A percentile compares a stretch with the other conserved stretches of the same genome.
These are phyloP conservation scores for Elaeagnus macrophylla DNA, from an alignment of 306 rosid species.

Conservation along the genomic window DNA sequence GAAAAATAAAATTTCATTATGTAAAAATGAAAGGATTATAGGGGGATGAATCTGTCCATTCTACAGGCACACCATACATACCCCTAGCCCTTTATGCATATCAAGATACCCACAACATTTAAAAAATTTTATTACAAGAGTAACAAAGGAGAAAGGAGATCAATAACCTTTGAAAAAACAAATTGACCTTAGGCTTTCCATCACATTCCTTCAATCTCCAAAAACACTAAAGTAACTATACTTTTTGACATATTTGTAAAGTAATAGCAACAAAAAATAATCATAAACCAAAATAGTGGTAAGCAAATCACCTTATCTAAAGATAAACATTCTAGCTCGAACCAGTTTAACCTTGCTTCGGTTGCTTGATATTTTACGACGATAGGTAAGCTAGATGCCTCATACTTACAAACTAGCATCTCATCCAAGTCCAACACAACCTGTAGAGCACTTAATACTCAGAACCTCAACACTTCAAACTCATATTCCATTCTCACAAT, in stretches of 20 bases:
- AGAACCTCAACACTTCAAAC: no score
- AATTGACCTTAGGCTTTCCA: conserved; percentile 69
- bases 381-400: conserved; percentile 72
- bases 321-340: conserved; percentile 77
- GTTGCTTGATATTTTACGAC: conserved; percentile 60
- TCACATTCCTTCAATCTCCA: conserved; percentile 64
- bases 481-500: no score
- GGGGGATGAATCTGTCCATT: no score
- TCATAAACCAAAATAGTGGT: neutral
- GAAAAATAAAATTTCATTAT: no score
- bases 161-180: no score
- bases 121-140: no score
- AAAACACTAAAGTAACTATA: conserved; percentile 10
- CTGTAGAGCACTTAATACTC: conserved; percentile 35
- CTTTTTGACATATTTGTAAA: neutral
- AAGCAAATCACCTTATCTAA: conserved; percentile 57
- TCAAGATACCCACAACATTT: no score
- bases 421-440: conserved; percentile 96
- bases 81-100: no score
- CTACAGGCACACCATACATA: no score
- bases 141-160: no score
- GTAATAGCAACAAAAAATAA: neutral
- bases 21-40: no score
- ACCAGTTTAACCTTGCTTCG: conserved; percentile 83
- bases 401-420: conserved; percentile 84